Evolutionary conservation across 148 eudicot genomes (phyloP), one percentile per base, ranked within the genome.

Genomic region (Rhododendron griersonianum): DNA sequence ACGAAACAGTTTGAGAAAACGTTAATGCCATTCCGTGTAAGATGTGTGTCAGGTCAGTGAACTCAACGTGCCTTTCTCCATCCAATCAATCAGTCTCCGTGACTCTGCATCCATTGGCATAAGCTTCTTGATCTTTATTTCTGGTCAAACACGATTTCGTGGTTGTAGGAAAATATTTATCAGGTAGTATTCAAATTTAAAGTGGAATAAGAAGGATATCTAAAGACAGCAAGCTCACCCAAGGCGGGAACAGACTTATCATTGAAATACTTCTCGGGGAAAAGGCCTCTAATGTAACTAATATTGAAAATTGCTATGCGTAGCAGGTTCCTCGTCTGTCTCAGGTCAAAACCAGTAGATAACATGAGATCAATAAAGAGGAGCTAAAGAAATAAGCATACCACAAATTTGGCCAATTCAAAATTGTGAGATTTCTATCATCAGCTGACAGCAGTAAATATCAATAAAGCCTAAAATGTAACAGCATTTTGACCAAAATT

Each of bases 121-220:
- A 83, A 97, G 94, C 93, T 97, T 97, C 93, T 97, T 97, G 81
- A 97, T 95, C 92, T 97, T 95, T 95, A 97, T 97, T 87, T 95
- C 98, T 97, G 93, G 67, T 69, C 30, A 85, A 83, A 47, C 37
- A 69, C 4, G 67, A 45, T 28, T 51, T n/a, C 67, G 67, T 23
- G 44, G 65, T 44, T 11, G 47, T 21, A 69, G 30, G 78, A 18
- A 85, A 37, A 48, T 6, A n/a, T 18, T 28, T 11, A 86, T 21
- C 81, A 51, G 80, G 14, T 6, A 41, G 45, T 16, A 85, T 67
- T 28, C 78, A 30, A 18, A 47, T 81, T 23, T 35, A 1, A 47
- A 25, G 23, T 18, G 57, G 61, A 45, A 23, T 48, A n/a, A 15
- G 57, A 37, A 16, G 35, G 18, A 16, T 48, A n/a, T 84, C 45